Conservation (phyloP, 345 rosid genomes). For the Eucalyptus cladocalyx region DNA sequence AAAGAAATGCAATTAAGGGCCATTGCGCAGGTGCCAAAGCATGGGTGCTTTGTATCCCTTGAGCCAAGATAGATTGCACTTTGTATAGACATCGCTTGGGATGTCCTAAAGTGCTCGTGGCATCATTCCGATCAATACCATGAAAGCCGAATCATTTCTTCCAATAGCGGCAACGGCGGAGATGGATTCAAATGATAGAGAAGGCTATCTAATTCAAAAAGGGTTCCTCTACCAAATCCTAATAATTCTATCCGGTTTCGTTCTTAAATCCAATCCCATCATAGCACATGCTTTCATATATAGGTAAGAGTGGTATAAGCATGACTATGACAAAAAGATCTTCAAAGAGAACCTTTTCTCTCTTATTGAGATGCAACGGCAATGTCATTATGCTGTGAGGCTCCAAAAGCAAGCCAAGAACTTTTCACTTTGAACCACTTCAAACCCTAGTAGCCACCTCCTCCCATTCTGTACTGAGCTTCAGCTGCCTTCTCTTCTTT, state of each 20-base stretch:
- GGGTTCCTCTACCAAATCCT: neutral
- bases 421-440: neutral
- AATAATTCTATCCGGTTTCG: neutral
- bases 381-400: neutral
- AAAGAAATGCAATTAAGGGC: neutral
- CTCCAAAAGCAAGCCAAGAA: neutral
- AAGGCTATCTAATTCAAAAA: neutral
- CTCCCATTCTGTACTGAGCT: conserved; percentile 31
- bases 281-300: neutral
- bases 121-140: neutral
- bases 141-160: neutral
- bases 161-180: neutral
- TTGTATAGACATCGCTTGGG: neutral
- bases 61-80: neutral
- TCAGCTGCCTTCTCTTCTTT: conserved; percentile 43
- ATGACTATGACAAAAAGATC: neutral
- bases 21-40: neutral
- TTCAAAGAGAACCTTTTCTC: neutral
- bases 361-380: neutral
- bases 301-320: neutral
- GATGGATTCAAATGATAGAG: neutral
- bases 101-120: neutral
- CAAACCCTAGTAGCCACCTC: neutral
- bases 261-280: neutral
- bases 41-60: neutral